phyloP scores from a whole-genome alignment of 1,284 basidiomycete genomes.

The Ganoderma multipileum region DNA sequence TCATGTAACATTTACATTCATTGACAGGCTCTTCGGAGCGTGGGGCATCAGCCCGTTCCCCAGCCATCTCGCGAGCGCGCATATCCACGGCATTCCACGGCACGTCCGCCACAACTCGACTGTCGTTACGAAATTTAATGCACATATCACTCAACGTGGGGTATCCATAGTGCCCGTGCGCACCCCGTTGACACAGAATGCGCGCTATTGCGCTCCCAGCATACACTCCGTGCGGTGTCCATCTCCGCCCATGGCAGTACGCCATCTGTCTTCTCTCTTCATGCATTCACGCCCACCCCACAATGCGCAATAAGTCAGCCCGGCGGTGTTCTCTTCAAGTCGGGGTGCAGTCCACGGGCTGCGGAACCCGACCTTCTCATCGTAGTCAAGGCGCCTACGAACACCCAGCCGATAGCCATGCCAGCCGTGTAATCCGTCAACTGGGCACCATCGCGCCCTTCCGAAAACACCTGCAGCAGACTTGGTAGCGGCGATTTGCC shows the following conservation, averaged over 20 bases:
- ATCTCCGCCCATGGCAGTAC: constrained; percentile 7
- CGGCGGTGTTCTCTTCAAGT: not conserved
- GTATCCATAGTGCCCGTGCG: constrained; percentile 6
- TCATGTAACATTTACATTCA: not conserved
- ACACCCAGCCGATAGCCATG: not conserved
- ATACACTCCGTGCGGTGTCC: not conserved
- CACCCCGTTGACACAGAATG: not conserved
- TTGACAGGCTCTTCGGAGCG: not conserved
- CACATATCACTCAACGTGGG: not conserved
- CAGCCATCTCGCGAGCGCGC: not conserved
- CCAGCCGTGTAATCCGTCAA: not conserved
- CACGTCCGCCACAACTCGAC: not conserved
- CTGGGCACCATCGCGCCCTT: not conserved
- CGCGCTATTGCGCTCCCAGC: not conserved
- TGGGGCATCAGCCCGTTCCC: not conserved
- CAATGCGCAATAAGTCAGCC: not conserved
- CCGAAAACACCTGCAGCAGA: not conserved
- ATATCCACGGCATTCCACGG: not conserved
- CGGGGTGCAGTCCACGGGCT: not conserved
- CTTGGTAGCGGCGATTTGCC: not conserved
- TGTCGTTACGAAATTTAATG: not conserved
- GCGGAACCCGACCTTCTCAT: constrained; percentile 1
- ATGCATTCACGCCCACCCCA: not conserved
- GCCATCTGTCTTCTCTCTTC: not conserved
- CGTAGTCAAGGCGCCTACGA: not conserved